A percentile compares a stretch with the other conserved stretches of the same genome.
phyloP scores from a whole-genome alignment of 306 rosid genomes.

The Medicago ruthenica region DNA sequence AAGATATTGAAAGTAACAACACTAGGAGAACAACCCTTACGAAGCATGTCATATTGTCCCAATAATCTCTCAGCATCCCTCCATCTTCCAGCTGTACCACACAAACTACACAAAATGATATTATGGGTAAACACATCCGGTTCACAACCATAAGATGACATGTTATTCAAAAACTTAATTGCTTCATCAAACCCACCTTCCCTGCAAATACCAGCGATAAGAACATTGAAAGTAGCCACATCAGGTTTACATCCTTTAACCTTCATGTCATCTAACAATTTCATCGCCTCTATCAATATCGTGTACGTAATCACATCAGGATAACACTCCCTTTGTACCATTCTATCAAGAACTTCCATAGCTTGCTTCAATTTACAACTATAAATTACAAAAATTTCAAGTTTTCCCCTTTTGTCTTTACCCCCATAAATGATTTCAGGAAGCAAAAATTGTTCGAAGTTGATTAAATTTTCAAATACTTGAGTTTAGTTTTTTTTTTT shows the following conservation, averaged over 20 bases:
- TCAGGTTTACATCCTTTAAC: constrained; percentile 85
- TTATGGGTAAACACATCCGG: constrained; percentile 87
- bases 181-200: constrained; percentile 92
- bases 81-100: constrained; percentile 95
- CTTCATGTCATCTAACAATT: constrained; percentile 88
- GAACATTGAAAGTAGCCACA: constrained; percentile 91
- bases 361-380: constrained; percentile 82
- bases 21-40: constrained; percentile 89
- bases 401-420: too few species aligned
- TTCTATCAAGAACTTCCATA: constrained; percentile 86
- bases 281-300: constrained; percentile 93
- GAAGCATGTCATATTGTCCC: constrained; percentile 79
- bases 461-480: too few species aligned
- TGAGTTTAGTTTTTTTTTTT: too few species aligned
- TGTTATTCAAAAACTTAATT: constrained; percentile 63
- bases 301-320: constrained; percentile 94
- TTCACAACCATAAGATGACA: constrained; percentile 72
- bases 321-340: constrained; percentile 75
- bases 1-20: constrained; percentile 97
- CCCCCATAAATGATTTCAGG: too few species aligned
- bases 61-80: constrained; percentile 86
- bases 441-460: too few species aligned
- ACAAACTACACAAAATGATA: constrained; percentile 85
- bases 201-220: constrained; percentile 88
- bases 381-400: too few species aligned